Evolutionary conservation across 1,284 basidiomycete species (phyloP).

Genomic region (Irpex sp.): DNA sequence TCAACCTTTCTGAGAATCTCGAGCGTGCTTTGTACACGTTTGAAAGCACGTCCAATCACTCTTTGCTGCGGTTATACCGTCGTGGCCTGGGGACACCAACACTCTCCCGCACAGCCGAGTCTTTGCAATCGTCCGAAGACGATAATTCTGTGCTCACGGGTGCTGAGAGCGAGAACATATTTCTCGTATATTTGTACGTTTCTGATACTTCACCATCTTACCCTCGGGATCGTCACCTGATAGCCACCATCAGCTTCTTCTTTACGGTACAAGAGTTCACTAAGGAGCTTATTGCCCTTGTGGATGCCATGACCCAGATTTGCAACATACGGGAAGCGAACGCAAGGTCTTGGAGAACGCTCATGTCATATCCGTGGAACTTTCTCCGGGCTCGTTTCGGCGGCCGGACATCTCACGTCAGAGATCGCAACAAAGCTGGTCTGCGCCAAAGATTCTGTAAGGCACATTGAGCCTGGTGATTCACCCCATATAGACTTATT

Average conservation of each 20-base stretch:
- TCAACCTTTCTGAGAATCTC: conserved; percentile 61
- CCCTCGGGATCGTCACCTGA: not conserved
- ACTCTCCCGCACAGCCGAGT: conserved; percentile 55
- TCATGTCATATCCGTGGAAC: conserved; percentile 1
- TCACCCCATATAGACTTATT: not conserved
- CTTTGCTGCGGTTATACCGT: conserved; percentile 74
- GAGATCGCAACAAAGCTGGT: not conserved
- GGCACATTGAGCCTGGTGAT: not conserved
- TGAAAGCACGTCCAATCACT: conserved; percentile 79
- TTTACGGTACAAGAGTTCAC: conserved; percentile 93
- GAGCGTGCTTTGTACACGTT: conserved; percentile 71
- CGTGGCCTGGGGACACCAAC: conserved; percentile 51
- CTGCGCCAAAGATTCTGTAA: conserved; percentile 12
- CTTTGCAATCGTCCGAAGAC: conserved; percentile 28
- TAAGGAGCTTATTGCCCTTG: conserved; percentile 73
- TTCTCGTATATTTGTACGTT: conserved; percentile 87
- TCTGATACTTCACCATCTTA: not conserved
- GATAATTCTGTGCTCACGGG: conserved; percentile 40
- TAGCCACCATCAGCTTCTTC: conserved; percentile 65
- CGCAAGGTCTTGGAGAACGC: conserved; percentile 15
- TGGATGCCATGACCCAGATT: conserved; percentile 79
- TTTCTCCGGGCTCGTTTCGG: not conserved
- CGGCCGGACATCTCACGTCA: not conserved
- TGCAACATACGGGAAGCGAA: conserved; percentile 57
- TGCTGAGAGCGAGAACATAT: conserved; percentile 63